Evolutionary conservation across 192 early-diverging fungal species (phyloP), one percentile per base, ranked within the genome.

Genomic region (Gryganskiella cystojenkinii): DNA sequence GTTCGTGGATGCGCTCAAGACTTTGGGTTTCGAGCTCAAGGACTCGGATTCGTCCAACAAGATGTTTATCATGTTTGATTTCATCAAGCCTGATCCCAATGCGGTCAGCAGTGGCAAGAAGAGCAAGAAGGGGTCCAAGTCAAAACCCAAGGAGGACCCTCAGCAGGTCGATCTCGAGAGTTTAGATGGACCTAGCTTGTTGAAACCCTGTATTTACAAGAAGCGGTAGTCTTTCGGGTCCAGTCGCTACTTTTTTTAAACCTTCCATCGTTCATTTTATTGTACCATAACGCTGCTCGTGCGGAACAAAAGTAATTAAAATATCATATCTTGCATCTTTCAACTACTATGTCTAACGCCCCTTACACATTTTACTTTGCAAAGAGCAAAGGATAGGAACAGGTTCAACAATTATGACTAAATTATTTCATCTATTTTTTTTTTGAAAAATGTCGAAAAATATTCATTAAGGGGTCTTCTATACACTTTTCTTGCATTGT

Each of bases 51-150:
- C 88, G 14, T 81, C 83, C 28, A 97, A 95, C 87, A 96, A 95
- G 61, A 99, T 99, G 97, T 99, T 99, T 89, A 89, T 95, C 45
- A 82, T 96, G 78, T 85, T 99, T 25, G 90, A 95, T 37, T 95
- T 96, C 61, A 71, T 86, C 65, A 91, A 99, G 81, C 68, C 60
- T 17, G 63, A 55, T 13, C 72, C 69, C 5, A 65, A 43, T 45
- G 20, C 65, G 5, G 50, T 64, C 30, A 50, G 27, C 37, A 56
- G 43, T 7, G 66, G 72, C 30, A 81, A 81, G 30, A 84, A 80
- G 58, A 58, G 78, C 59, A 52, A 84, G 46, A 64, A 78, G 31
- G 81, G 71, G 24, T 84, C 83, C 56, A 84, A 88, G 54, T 68
- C 71, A n/a, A 43, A 74, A 13, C 55, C 66, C 17, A 59, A 80